phyloP scores from a whole-genome alignment of 1,139 yeast species.

The Scheffersomyces quercinus region DNA sequence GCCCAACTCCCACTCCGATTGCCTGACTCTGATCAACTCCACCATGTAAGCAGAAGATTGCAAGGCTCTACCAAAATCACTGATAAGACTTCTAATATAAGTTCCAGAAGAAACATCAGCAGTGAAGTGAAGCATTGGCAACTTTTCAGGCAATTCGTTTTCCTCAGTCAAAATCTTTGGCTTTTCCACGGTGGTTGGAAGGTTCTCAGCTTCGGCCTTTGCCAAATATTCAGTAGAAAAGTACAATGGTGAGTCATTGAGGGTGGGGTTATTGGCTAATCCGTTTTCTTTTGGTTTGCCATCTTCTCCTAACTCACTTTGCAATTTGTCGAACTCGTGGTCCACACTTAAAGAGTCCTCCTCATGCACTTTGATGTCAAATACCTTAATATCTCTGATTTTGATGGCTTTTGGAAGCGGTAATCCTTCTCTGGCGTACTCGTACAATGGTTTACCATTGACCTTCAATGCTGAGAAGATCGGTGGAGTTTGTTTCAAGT shows the following conservation, averaged over 20 bases:
- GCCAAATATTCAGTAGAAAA: conserved; percentile 55
- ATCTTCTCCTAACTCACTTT: conserved; percentile 53
- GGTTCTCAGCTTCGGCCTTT: conserved; percentile 38
- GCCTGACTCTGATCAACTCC: conserved; percentile 68
- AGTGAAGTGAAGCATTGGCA: conserved; percentile 70
- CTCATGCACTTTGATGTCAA: conserved; percentile 51
- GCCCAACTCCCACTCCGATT: conserved; percentile 80
- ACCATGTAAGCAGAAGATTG: conserved; percentile 90
- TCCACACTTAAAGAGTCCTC: conserved; percentile 53
- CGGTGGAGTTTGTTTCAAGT: conserved; percentile 88
- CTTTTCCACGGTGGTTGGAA: conserved; percentile 25
- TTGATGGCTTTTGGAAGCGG: conserved; percentile 83
- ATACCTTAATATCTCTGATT: conserved; percentile 68
- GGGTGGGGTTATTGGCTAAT: conserved; percentile 55
- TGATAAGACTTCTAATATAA: conserved; percentile 83
- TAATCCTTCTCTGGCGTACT: conserved; percentile 86
- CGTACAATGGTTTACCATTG: conserved; percentile 92
- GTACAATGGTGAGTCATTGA: conserved; percentile 61
- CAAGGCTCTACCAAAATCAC: conserved; percentile 84
- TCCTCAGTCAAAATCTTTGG: conserved; percentile 26
- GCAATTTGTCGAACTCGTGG: conserved; percentile 56
- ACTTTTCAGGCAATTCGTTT: conserved; percentile 29
- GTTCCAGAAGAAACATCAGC: conserved; percentile 94
- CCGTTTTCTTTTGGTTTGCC: conserved; percentile 50
- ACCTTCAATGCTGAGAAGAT: conserved; percentile 91